Base-by-base conservation (phyloP, 176 grass and related monocot genomes). In the Aegilops sharonensis region DNA sequence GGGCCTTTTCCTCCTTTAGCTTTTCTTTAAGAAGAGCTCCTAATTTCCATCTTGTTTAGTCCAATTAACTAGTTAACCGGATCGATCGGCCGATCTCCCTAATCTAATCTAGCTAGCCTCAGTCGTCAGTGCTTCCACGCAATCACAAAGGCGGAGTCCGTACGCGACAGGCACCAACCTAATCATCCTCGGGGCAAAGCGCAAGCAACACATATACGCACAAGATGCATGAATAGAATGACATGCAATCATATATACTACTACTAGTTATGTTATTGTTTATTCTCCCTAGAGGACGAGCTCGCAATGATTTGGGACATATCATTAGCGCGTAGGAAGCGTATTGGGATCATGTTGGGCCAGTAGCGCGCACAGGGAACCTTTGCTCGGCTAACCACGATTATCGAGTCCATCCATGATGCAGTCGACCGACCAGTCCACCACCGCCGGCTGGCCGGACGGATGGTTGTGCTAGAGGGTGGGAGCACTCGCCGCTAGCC, bases 361-460 rank as follows among this genome's bases (percentile, higher is more conserved):
- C 5, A 35, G 68, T 25, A 80, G 81, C 32, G 14, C 29, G 30
- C 70, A 76, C 32, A 72, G 14, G 0, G 11, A 21, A 5, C 34
- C 45, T 35, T 61, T 37, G 78, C 78, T 69, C 34, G 17, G 70
- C 80, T 82, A 90, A 72, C 72, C 78, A 24, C 15, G 39, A 45
- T 43, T 9, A 36, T 36, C 35, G 35, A 70, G 5, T 34, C 61
- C 42, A 31, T 34, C 61, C 42, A 42, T 13, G 52, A 56, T 56
- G 15, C 52, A 5, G 6, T 20, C 52, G 52, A 20, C 52, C 52
- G 15, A 56, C 56, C 56, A 8, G 56, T 2, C 18, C 56, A 59
- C 56, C 56, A 7, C 50, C 50, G 50, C 50, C 50, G 50, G 14
- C 47, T 1, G 47, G 52, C 1, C 54, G 54, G 18, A 9, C 54